These are phyloP conservation scores for Spathaspora passalidarum DNA, from an alignment of 805 yeast genomes.

Conservation along the genomic window DNA sequence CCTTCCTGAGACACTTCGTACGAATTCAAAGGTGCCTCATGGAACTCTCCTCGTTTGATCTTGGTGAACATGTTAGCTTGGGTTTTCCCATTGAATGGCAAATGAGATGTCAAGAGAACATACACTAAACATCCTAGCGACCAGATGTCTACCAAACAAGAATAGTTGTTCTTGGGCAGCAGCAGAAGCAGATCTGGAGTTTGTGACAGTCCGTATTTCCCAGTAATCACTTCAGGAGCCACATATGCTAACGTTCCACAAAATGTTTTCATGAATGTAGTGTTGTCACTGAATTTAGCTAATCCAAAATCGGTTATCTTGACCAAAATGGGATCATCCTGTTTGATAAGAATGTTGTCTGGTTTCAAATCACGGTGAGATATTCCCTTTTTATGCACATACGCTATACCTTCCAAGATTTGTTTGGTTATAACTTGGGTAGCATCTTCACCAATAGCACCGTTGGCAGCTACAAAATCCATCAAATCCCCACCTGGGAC, in stretches of 20 bases:
- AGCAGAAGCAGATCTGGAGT: constrained; percentile 2
- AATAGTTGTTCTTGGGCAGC: constrained; percentile 45
- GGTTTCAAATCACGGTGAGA: constrained; percentile 98
- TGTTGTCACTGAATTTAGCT: constrained; percentile 83
- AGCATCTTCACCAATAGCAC: constrained; percentile 88
- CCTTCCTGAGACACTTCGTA: constrained; percentile 68
- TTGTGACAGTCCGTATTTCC: constrained; percentile 45
- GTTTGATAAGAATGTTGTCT: constrained; percentile 87
- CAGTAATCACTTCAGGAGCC: constrained; percentile 87
- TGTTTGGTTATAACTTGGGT: constrained; percentile 84
- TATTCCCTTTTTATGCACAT: constrained; percentile 86
- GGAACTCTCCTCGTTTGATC: constrained; percentile 75
- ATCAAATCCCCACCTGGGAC: constrained; percentile 96
- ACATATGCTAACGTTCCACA: constrained; percentile 97
- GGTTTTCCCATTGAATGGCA: constrained; percentile 92
- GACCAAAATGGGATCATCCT: constrained; percentile 86
- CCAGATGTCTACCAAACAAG: constrained; percentile 95
- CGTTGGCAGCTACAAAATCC: constrained; percentile 95
- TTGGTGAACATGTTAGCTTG: constrained; percentile 81
- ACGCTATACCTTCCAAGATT: constrained; percentile 75
- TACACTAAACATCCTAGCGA: constrained; percentile 92
- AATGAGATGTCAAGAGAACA: constrained; percentile 86
- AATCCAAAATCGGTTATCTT: constrained; percentile 96
- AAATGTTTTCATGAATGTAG: constrained; percentile 88
- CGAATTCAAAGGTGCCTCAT: constrained; percentile 68